Percentiles rank a stretch among this genome's conserved stretches.
These are phyloP conservation scores for Saccharata proteae DNA, from an alignment of 2,329 filamentous ascomycete species.

Conservation along the genomic window DNA sequence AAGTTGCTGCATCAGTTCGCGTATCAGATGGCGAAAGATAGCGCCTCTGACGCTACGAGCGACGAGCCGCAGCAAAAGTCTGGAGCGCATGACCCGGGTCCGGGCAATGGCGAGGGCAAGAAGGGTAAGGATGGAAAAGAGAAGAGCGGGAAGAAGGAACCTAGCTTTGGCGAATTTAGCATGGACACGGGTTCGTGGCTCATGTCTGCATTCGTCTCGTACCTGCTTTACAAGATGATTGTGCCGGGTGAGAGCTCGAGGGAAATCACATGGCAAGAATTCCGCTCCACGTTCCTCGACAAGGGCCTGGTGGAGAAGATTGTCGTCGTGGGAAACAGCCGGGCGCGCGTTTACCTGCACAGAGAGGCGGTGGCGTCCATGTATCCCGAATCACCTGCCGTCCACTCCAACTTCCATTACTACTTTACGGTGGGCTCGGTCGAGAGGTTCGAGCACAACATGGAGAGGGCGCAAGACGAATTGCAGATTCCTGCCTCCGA, in stretches of 20 bases:
- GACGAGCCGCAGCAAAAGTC: conserved; percentile 30
- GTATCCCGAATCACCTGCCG: conserved; percentile 64
- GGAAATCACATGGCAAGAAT: conserved; percentile 97
- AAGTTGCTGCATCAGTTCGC: conserved; percentile 45
- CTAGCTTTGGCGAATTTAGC: conserved; percentile 31
- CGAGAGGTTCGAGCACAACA: conserved; percentile 77
- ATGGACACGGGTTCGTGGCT: conserved; percentile 45
- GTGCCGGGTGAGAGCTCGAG: conserved; percentile 53
- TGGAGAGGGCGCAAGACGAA: conserved; percentile 81
- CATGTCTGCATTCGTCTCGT: conserved; percentile 47
- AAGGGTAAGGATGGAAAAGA: conserved; percentile 12
- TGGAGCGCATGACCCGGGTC: conserved; percentile 33
- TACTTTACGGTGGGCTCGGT: conserved; percentile 94
- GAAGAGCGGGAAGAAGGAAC: conserved; percentile 12
- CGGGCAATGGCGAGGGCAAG: conserved; percentile 16
- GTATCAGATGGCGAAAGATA: conserved; percentile 32
- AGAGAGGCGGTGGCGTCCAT: conserved; percentile 58
- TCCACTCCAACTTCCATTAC: conserved; percentile 62
- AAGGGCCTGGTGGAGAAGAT: conserved; percentile 94
- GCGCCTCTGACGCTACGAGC: conserved; percentile 17
- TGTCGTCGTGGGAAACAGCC: conserved; percentile 62
- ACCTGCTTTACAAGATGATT: conserved; percentile 51
- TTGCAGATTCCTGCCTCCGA: conserved; percentile 77
- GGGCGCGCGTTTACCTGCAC: conserved; percentile 70
- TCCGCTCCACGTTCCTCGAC: conserved; percentile 84